These are phyloP conservation scores for Kodamaea jinghongensis DNA, from an alignment of 805 yeast genomes.

Conservation along the genomic window DNA sequence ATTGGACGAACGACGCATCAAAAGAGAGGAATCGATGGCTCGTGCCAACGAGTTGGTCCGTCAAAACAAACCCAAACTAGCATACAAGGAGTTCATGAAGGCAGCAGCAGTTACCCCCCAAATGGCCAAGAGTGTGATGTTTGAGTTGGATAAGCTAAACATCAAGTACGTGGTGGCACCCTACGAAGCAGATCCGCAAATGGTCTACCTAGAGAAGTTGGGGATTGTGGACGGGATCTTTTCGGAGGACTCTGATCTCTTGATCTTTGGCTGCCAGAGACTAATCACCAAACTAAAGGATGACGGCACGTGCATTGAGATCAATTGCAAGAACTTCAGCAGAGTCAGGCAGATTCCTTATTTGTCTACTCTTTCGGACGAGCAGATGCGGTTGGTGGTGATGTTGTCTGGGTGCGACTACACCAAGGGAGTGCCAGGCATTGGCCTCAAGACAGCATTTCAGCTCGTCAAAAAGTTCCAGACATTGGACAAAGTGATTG, in stretches of 20 bases:
- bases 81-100: constrained; percentile 68
- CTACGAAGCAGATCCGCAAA: constrained; percentile 96
- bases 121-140: constrained; percentile 86
- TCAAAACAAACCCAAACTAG: constrained; percentile 56
- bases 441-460: constrained; percentile 80
- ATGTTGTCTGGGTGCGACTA: constrained; percentile 96
- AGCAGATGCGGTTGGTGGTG: constrained; percentile 72
- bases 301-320: constrained; percentile 68
- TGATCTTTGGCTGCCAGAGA: constrained; percentile 78
- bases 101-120: constrained; percentile 85
- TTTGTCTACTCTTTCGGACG: constrained; percentile 48
- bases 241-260: constrained; percentile 91
- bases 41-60: constrained; percentile 52
- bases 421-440: constrained; percentile 76
- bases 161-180: constrained; percentile 90
- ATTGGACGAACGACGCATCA: constrained; percentile 58
- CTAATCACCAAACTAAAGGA: constrained; percentile 82
- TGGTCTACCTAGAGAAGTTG: constrained; percentile 78
- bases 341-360: constrained; percentile 47
- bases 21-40: constrained; percentile 55
- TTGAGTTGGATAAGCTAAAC: constrained; percentile 53
- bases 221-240: constrained; percentile 82
- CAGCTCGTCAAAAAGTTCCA: constrained; percentile 50
- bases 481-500: constrained; percentile 54
- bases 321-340: constrained; percentile 54